Evolutionary conservation across 306 rosid genomes (phyloP), one percentile per base, ranked within the genome.

Genomic region (Chamaecrista fasciculata): DNA sequence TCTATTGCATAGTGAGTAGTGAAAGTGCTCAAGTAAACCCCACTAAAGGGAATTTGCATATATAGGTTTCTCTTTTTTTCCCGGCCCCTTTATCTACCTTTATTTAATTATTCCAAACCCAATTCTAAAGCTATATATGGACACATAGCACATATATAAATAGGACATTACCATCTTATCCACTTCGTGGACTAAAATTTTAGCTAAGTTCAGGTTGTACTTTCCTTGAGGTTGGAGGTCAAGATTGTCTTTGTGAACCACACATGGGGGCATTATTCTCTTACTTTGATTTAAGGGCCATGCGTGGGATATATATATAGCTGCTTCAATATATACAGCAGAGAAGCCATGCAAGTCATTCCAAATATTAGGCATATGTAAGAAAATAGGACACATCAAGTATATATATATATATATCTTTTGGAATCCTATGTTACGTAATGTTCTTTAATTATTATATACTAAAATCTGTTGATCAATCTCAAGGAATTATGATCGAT

Each of bases 41-140:
- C 98, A 82, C 90, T 71, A 42, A 50, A 69, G 81, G 78, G 81
- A 76, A 80, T 75, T 79, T 87, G 63, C 80, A 84, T 72, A 86
- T n/a, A n/a, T n/a, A n/a, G n/a, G 81, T 68, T 49, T 72, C 70
- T 65, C 52, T 66, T 77, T 34, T 69, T 77, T 81, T 57, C 51
- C 73, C n/a, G n/a, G n/a, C n/a, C 76, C 67, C 71, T 73, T 82
- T 75, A 67, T 77, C 66, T 67, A 42, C 4, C 28, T 74, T 70
- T 85, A 85, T 92, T 92, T 84, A 85, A 89, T 92, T 84, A 89
- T 92, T 92, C 98, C 88, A 82, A 87, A 83, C 82, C 88, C 86
- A 84, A 84, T 77, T 81, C 84, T 78, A 87, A 89, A 87, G 92
- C 84, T 76, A 79, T n/a, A n/a, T n/a, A n/a, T 8, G 34, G 49